Conservation (phyloP, 2,329 filamentous ascomycete species). For the Rhinocladiella similis region DNA sequence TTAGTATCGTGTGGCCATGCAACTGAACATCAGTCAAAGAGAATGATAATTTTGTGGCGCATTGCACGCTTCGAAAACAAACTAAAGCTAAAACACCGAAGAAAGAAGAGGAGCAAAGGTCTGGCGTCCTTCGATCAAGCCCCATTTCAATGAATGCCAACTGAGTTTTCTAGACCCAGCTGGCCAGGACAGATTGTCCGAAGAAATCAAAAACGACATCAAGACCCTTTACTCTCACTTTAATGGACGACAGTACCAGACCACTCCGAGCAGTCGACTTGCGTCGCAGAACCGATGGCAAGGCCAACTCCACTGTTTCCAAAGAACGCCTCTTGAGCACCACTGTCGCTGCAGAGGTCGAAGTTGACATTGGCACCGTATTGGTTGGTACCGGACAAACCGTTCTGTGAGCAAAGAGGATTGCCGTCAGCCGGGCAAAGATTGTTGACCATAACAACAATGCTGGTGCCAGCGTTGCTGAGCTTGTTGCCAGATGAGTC, state of each 20-base stretch:
- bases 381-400: slow-evolving; percentile 36
- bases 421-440: slow-evolving; percentile 42
- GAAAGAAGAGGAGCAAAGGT: no score
- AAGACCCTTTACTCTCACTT: not conserved
- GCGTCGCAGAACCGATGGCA: slow-evolving; percentile 25
- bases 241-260: slow-evolving; percentile 21
- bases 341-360: slow-evolving; percentile 42
- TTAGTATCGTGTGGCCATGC: no score
- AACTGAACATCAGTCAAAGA: no score
- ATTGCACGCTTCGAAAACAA: no score
- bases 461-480: slow-evolving; percentile 33
- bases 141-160: no score
- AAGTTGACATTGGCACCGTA: slow-evolving; percentile 45
- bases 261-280: slow-evolving; percentile 29
- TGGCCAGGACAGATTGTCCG: no score
- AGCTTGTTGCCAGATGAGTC: slow-evolving; percentile 31
- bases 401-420: slow-evolving; percentile 38
- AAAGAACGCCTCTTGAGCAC: slow-evolving; percentile 40
- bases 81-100: no score
- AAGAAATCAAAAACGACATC: not conserved
- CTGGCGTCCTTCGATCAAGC: no score
- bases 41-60: no score
- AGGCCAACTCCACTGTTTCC: slow-evolving; percentile 27
- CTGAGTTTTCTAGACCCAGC: no score
- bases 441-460: slow-evolving; percentile 44